Base-by-base conservation (phyloP, 345 rosid species). In the Gossypium stocksii region DNA sequence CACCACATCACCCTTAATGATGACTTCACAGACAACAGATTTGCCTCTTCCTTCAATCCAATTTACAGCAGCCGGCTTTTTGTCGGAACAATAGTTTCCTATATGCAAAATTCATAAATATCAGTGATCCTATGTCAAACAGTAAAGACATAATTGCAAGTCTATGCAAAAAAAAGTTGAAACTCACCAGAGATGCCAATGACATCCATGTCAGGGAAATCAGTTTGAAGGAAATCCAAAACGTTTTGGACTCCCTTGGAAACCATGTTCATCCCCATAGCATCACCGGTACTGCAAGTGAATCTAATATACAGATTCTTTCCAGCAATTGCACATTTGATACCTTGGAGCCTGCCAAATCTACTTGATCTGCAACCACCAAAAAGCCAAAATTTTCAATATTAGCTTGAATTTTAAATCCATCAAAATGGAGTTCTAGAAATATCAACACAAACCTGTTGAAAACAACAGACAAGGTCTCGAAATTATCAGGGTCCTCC, bases 181-280 rank as follows among this genome's bases (percentile, higher is more conserved):
- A 62, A 15, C 62, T 70, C 72, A 87, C 90, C 92, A 29, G 94
- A 88, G 71, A 90, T 80, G 77, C 90, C 92, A 43, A 88, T 76
- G 58, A 90, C 86, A 77, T 86, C 89, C 90, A 90, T 90, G 82
- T 90, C 94, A 4, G 90, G 85, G 78, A 86, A 90, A 67, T 88
- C 90, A 25, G 12, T 61, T 77, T 84, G 89, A 79, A 88, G 89
- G 77, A 85, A 88, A 62, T 88, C 89, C 77, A 90, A 79, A 38
- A 88, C 90, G 66, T 90, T 90, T 74, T 90, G 94, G 23, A 88
- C 92, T 3, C 90, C 94, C 73, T 90, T 90, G 49, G 94, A 88
- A 45, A 88, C 85, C 94, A 88, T 88, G 86, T 90, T 90, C 94
- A 90, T 90, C 80, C 94, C 92, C 94, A 90, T 90, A 45, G 94